Conservation (phyloP, 169 alveolate species). For the Cystoisospora suis region DNA sequence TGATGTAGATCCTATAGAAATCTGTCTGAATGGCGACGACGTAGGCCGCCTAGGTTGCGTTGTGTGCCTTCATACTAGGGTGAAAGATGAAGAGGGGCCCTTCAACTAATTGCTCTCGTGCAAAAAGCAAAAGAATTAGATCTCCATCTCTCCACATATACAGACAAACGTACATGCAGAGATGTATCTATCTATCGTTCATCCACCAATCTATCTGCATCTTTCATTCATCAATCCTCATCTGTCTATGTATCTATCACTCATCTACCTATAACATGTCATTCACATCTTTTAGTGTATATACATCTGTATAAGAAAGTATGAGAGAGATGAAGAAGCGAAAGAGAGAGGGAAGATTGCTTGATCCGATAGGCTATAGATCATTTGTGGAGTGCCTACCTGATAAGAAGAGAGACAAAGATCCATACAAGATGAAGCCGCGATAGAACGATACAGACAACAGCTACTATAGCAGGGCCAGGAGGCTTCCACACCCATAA, state of each 20-base stretch:
- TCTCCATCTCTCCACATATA: too few species aligned
- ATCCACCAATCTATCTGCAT: too few species aligned
- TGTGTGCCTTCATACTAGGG: not conserved
- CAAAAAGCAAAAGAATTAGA: too few species aligned
- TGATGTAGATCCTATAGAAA: not conserved
- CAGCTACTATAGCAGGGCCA: not conserved
- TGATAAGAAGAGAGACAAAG: not conserved
- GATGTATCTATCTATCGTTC: too few species aligned
- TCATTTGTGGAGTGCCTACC: not conserved
- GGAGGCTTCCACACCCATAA: not conserved
- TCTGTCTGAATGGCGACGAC: not conserved
- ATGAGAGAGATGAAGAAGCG: not conserved
- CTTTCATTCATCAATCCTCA: too few species aligned
- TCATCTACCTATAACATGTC: too few species aligned
- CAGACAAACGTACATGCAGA: too few species aligned
- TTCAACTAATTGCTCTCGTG: too few species aligned
- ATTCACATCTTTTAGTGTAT: too few species aligned
- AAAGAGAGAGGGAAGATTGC: not conserved
- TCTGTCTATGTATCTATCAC: too few species aligned
- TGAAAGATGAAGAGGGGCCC: not conserved
- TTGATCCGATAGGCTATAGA: too few species aligned
- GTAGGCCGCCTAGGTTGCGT: not conserved
- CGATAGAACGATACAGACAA: slow-evolving; percentile 11
- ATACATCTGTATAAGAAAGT: not conserved
- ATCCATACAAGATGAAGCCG: slow-evolving; percentile 38